These are phyloP conservation scores for Fusarium torreyae DNA, from an alignment of 2,329 filamentous ascomycete genomes.

Conservation along the genomic window DNA sequence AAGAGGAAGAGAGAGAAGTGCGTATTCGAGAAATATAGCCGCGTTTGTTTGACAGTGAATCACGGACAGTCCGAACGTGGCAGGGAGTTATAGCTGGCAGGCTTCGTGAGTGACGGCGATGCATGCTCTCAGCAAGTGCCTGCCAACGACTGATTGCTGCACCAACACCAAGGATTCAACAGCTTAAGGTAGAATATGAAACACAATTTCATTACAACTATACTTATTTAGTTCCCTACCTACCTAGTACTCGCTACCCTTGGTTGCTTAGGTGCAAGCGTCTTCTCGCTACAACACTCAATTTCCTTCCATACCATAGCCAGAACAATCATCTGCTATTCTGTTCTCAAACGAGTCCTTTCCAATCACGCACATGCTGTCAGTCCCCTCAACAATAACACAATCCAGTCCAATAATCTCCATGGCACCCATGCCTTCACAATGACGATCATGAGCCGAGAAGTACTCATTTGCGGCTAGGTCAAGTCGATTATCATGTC, in stretches of 20 bases:
- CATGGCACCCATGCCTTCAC: neutral
- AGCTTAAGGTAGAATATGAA: neutral
- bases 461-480: slow-evolving; percentile 5
- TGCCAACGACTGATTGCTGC: neutral
- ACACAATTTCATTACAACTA: slow-evolving; percentile 27
- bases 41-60: slow-evolving; percentile 17
- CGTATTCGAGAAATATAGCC: too few species aligned
- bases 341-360: neutral
- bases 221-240: neutral
- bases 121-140: neutral
- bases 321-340: slow-evolving; percentile 11
- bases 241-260: neutral
- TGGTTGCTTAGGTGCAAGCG: neutral
- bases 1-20: neutral
- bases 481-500: slow-evolving; percentile 45
- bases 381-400: neutral
- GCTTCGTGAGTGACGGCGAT: neutral
- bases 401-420: slow-evolving; percentile 4
- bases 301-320: neutral
- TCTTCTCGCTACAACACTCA: slow-evolving; percentile 12
- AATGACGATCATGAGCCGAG: neutral
- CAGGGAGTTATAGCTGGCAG: neutral
- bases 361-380: slow-evolving; percentile 18
- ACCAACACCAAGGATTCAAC: too few species aligned
- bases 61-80: slow-evolving; percentile 3